Evolutionary conservation across 768 basidiomycete genomes (phyloP), one percentile per base, ranked within the genome.

Genomic region (Lentinula boryana): DNA sequence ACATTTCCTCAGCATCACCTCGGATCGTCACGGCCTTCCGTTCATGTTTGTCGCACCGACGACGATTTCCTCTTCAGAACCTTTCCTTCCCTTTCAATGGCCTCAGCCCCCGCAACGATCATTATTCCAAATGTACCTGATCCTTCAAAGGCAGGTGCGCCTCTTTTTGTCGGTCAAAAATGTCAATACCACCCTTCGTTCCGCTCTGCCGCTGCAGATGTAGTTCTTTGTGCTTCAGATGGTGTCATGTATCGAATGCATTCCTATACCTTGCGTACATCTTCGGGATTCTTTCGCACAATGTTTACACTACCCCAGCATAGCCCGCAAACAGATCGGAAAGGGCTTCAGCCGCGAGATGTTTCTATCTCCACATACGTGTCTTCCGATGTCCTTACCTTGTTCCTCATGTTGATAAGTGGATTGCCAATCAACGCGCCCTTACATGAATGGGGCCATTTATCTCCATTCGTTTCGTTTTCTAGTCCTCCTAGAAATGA

Each of bases 251-350:
- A 82, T 66, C 73, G 75, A 33, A 72, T 82, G 18, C 80, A 80
- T 58, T 75, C 77, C 0, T 77, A 74, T 69, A 80, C 80, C 1
- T 74, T 84, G 43, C 79, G 78, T 62, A 75, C 74, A n/a, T 79
- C 83, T 0, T 83, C 82, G 0, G 78, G 79, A 27, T 77, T 82
- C 72, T 82, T 81, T 66, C 72, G 76, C 33, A 72, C 78, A 4
- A 75, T 84, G 60, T 80, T 83, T 64, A 72, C 78, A 5, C 75
- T 84, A 7, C 83, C 83, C 2, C 75, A 75, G 46, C 63, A 56
- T 12, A 49, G 7, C 21, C 18, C 52, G 31, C 7, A 16, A 12
- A 35, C 0, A 38, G 7, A 38, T n/a, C 31, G 33, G 21, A 12
- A 18, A 54, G 44, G 41, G 31, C 16, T 31, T 2, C 49, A 35